Conservation (phyloP, 1,284 basidiomycete genomes). For the Cryptococcus wingfieldii region DNA sequence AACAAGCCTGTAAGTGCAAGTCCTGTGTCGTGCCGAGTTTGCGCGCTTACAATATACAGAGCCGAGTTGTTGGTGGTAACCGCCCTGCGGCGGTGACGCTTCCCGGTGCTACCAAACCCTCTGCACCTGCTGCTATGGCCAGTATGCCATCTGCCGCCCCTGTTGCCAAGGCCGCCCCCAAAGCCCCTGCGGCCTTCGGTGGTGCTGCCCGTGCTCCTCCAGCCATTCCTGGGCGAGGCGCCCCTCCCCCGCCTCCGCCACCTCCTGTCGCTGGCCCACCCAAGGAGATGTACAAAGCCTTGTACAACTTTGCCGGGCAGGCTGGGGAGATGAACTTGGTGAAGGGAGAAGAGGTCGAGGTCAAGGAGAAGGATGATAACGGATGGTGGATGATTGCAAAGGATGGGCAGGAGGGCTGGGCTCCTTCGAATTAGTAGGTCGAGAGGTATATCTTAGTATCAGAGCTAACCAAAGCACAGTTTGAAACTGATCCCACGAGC, state of each 20-base stretch:
- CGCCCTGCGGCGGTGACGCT: constrained; percentile 44
- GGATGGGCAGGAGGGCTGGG: constrained; percentile 81
- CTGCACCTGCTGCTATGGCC: constrained; percentile 38
- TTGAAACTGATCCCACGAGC: constrained; percentile 11
- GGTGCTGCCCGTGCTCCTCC: constrained; percentile 46
- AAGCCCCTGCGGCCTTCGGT: constrained; percentile 9
- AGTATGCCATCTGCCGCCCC: constrained; percentile 25
- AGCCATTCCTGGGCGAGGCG: constrained; percentile 27
- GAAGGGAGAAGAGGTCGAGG: constrained; percentile 88
- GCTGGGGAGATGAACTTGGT: constrained; percentile 83
- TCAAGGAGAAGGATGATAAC: constrained; percentile 89
- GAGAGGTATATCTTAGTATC: neutral
- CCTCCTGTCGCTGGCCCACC: constrained; percentile 60
- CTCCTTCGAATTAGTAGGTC: constrained; percentile 78
- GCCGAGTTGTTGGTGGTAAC: neutral
- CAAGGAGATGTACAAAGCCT: constrained; percentile 73
- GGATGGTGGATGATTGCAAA: constrained; percentile 97
- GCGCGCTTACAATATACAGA: neutral
- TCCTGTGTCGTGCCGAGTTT: constrained; percentile 6
- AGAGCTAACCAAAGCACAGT: neutral
- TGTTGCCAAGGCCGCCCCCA: constrained; percentile 22
- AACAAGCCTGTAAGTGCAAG: constrained; percentile 18
- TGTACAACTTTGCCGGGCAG: constrained; percentile 84
- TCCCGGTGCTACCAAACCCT: constrained; percentile 47
- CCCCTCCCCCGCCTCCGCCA: constrained; percentile 58